Percentiles rank a stretch among this genome's conserved stretches.
These are phyloP conservation scores for Paxillus involutus DNA, from an alignment of 768 basidiomycete species.

Conservation along the genomic window DNA sequence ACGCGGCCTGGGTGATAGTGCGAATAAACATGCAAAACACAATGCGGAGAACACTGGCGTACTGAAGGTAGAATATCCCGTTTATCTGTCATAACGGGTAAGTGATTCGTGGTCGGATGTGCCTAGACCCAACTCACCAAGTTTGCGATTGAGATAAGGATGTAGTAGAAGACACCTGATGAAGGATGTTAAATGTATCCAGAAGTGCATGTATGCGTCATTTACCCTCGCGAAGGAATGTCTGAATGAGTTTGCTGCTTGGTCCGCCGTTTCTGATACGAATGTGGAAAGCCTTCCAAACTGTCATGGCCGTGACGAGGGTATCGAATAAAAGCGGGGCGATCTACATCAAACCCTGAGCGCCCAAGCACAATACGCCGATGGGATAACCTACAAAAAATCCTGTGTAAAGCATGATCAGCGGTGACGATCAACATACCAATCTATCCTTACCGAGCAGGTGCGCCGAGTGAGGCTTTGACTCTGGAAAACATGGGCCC, in stretches of 20 bases:
- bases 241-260: slow-evolving; percentile 78
- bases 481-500: slow-evolving; percentile 80
- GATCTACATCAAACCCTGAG: slow-evolving; percentile 45
- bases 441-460: slow-evolving; percentile 56
- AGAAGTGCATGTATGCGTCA: slow-evolving; percentile 3
- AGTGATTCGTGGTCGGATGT: slow-evolving; percentile 1
- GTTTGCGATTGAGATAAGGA: slow-evolving; percentile 85
- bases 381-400: slow-evolving; percentile 51
- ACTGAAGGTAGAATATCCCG: slow-evolving; percentile 87
- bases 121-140: slow-evolving; percentile 38
- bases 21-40: slow-evolving; percentile 10
- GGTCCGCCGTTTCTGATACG: slow-evolving; percentile 73
- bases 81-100: slow-evolving; percentile 48
- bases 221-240: slow-evolving; percentile 78
- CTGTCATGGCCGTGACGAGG: slow-evolving; percentile 76
- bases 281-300: slow-evolving; percentile 77
- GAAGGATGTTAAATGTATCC: background rate
- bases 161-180: slow-evolving; percentile 75
- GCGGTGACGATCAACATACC: background rate
- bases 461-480: slow-evolving; percentile 82
- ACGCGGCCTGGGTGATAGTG: slow-evolving; percentile 53
- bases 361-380: background rate
- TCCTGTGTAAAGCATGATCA: slow-evolving; percentile 32
- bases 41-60: slow-evolving; percentile 17
- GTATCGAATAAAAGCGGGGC: slow-evolving; percentile 83